phyloP scores from a whole-genome alignment of 768 basidiomycete species.

The Pholiota molesta region DNA sequence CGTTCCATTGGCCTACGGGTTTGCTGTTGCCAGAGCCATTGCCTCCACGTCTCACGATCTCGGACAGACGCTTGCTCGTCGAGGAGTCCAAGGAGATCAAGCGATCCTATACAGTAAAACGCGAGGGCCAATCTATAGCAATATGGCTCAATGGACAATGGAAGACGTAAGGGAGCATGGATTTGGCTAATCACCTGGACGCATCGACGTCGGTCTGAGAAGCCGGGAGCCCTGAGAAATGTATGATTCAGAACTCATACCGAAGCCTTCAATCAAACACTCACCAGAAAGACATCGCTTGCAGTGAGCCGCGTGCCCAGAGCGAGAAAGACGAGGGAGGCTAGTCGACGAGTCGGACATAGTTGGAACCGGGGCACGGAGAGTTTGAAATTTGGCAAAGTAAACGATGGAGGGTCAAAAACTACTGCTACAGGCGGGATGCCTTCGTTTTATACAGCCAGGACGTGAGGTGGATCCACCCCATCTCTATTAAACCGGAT shows the following conservation, averaged over 20 bases:
- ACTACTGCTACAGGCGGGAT: background rate
- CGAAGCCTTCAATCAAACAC: slow-evolving; percentile 7
- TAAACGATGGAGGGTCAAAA: background rate
- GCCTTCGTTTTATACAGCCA: slow-evolving; percentile 13
- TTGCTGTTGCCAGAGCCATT: slow-evolving; percentile 93
- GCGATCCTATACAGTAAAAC: slow-evolving; percentile 86
- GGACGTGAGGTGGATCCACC: slow-evolving; percentile 9
- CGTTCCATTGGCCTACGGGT: slow-evolving; percentile 30
- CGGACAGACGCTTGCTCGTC: slow-evolving; percentile 45
- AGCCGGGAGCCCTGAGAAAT: slow-evolving; percentile 56
- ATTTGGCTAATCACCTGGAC: slow-evolving; percentile 53
- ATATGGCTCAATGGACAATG: slow-evolving; percentile 13
- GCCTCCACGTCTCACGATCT: slow-evolving; percentile 67
- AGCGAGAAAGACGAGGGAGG: slow-evolving; percentile 40
- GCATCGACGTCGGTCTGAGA: slow-evolving; percentile 72
- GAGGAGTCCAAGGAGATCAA: slow-evolving; percentile 73
- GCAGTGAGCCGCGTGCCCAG: slow-evolving; percentile 66
- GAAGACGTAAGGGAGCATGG: slow-evolving; percentile 19
- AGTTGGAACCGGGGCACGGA: slow-evolving; percentile 8
- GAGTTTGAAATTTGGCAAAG: slow-evolving; percentile 12
- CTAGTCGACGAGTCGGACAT: slow-evolving; percentile 20
- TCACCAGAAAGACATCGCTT: slow-evolving; percentile 64
- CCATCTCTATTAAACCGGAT: slow-evolving; percentile 11
- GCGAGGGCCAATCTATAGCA: slow-evolving; percentile 71
- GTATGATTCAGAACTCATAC: slow-evolving; percentile 3